phyloP scores from a whole-genome alignment of 2,329 filamentous ascomycete genomes.

The Venturia effusa region DNA sequence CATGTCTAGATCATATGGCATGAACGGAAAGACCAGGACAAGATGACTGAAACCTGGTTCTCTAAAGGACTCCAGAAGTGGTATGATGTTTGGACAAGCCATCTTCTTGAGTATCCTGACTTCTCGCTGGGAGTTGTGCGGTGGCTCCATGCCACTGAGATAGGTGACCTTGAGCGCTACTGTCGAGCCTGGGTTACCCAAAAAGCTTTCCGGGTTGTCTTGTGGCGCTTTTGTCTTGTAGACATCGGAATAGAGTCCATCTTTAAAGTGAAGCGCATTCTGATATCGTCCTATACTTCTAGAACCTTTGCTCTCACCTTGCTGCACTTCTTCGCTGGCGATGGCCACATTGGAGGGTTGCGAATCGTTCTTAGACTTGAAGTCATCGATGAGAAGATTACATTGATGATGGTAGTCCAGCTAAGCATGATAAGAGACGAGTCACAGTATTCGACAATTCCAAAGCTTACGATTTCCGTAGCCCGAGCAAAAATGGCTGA shows the following conservation, averaged over 20 bases:
- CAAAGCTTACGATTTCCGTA: conserved; percentile 2
- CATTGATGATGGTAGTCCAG: conserved; percentile 22
- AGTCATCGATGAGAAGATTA: conserved; percentile 3
- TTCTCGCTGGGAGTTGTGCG: conserved; percentile 75
- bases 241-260: conserved; percentile 73
- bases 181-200: conserved; percentile 20
- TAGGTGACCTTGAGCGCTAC: conserved; percentile 81
- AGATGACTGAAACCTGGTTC: conserved; percentile 57
- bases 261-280: conserved; percentile 44
- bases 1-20: conserved; percentile 61
- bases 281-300: conserved; percentile 42
- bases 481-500: background rate
- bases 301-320: conserved; percentile 2
- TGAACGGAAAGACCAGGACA: conserved; percentile 76
- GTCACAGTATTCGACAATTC: background rate
- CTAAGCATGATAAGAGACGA: conserved; percentile 15
- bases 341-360: background rate
- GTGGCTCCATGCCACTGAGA: conserved; percentile 59
- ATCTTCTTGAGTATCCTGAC: conserved; percentile 58
- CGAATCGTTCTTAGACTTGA: conserved; percentile 41
- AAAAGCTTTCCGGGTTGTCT: conserved; percentile 23
- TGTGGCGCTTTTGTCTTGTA: conserved; percentile 51
- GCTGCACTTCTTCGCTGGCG: background rate
- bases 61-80: conserved; percentile 59
- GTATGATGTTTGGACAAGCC: conserved; percentile 48